These are phyloP conservation scores for Psidium guajava DNA, from an alignment of 345 rosid genomes.

Conservation along the genomic window DNA sequence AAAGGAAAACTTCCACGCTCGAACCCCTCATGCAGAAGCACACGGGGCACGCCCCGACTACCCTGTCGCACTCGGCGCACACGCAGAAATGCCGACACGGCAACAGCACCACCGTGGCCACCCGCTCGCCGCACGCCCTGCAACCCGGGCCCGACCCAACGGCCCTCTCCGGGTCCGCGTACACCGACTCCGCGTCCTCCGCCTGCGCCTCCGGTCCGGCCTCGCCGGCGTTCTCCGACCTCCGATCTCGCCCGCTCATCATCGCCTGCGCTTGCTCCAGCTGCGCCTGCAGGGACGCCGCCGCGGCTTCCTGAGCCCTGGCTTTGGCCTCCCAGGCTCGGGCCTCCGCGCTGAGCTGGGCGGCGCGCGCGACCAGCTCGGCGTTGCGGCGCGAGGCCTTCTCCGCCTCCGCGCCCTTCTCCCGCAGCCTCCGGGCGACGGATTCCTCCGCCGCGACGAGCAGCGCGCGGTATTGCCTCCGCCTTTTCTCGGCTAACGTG, in stretches of 20 bases:
- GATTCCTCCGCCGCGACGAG: constrained; percentile 60
- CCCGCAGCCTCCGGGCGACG: constrained; percentile 39
- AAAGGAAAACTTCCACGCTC: constrained; percentile 69
- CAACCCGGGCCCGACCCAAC: constrained; percentile 42
- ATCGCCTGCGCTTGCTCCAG: constrained; percentile 29
- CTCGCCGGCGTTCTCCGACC: constrained; percentile 25
- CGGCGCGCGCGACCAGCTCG: constrained; percentile 70
- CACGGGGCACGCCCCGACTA: constrained; percentile 62
- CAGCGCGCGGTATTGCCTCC: constrained; percentile 65
- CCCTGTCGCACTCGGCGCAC: constrained; percentile 63
- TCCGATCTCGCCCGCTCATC: constrained; percentile 19
- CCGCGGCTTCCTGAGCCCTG: constrained; percentile 64
- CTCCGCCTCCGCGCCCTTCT: constrained; percentile 63
- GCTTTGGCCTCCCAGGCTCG: constrained; percentile 89
- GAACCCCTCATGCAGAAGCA: constrained; percentile 56
- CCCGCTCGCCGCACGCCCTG: constrained; percentile 40
- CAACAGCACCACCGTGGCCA: constrained; percentile 66
- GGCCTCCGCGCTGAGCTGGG: constrained; percentile 63
- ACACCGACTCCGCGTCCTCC: constrained; percentile 89
- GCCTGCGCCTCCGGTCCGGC: constrained; percentile 18
- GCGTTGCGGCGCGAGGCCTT: constrained; percentile 64
- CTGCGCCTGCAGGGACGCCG: constrained; percentile 66
- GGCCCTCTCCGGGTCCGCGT: constrained; percentile 62
- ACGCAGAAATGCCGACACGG: constrained; percentile 88
- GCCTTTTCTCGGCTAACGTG: constrained; percentile 57